Evolutionary conservation across 2,329 filamentous ascomycete genomes (phyloP).

Genomic region (Tolypocladium amazonense): DNA sequence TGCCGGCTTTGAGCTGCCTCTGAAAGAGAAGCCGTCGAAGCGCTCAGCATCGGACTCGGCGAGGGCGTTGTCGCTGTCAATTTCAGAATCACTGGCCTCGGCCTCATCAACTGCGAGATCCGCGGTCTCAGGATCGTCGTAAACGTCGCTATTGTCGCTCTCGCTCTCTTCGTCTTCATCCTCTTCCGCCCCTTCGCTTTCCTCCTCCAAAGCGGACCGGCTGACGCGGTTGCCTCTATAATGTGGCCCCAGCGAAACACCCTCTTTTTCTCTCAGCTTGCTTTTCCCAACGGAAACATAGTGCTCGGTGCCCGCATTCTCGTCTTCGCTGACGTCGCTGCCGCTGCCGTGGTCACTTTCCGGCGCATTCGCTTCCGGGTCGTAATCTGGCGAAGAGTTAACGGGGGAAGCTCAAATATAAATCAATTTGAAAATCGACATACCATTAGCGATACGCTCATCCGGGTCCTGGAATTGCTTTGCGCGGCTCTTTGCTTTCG

Average conservation of each 20-base stretch:
- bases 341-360: constrained; percentile 44
- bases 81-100: constrained; percentile 46
- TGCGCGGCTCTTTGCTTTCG: constrained; percentile 40
- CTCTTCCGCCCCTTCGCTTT: constrained; percentile 41
- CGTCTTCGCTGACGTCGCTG: constrained; percentile 36
- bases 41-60: constrained; percentile 75
- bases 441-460: constrained; percentile 53
- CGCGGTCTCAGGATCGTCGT: constrained; percentile 44
- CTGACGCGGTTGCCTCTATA: constrained; percentile 72
- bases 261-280: constrained; percentile 66
- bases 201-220: constrained; percentile 52
- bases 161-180: constrained; percentile 29
- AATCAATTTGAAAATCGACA: background rate
- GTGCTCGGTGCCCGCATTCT: constrained; percentile 66
- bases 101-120: constrained; percentile 42
- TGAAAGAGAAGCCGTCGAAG: constrained; percentile 62
- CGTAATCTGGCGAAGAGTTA: constrained; percentile 50
- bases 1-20: constrained; percentile 44
- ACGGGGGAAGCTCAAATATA: background rate
- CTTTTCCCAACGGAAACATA: constrained; percentile 78
- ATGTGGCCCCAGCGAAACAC: constrained; percentile 59
- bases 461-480: constrained; percentile 53
- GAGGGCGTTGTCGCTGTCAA: constrained; percentile 60
- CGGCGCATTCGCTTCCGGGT: constrained; percentile 60
- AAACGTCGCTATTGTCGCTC: constrained; percentile 37